Evolutionary conservation across 306 rosid genomes (phyloP), one percentile per base, ranked within the genome.

Genomic region (Acacia melanoxylon): DNA sequence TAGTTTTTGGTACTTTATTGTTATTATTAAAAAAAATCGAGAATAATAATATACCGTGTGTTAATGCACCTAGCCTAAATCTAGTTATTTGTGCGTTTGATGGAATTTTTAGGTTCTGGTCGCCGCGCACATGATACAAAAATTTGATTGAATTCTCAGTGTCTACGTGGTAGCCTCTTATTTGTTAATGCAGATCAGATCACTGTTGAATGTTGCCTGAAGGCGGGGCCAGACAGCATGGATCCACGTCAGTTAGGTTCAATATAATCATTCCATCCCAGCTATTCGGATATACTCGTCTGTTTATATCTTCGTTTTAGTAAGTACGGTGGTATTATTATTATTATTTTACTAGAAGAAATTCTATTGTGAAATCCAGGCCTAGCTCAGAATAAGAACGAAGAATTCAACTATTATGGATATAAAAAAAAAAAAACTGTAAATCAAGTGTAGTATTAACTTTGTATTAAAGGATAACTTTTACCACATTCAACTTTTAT

Each of bases 241-340:
- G 94, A 92, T 90, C 97, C 94, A 94, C 98, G 91, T 92, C 90
- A 89, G 78, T 29, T 7, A 2, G 40, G n/a, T 84, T 41, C 86
- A 86, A n/a, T n/a, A n/a, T n/a, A n/a, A 92, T 90, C 41, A 90
- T 90, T 83, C 80, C 25, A 19, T 63, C 77, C 82, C 46, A 78
- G 25, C 40, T 14, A 65, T 15, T 31, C 6, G 20, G 41, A 65
- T 65, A 65, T 31, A 8, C 27, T 54, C 61, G 35, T 0, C 29
- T 58, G 14, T 29, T 25, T 17, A 29, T 25, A 25, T 62, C 0
- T 63, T 63, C 31, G 4, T 12, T 7, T 6, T 1, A 37, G 41
- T 6, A 37, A 7, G 9, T n/a, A n/a, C n/a, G n/a, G n/a, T n/a
- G n/a, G n/a, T n/a, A n/a, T n/a, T n/a, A n/a, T n/a, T n/a, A 1